These are phyloP conservation scores for Carnegiea gigantea DNA, from an alignment of 179 eudicot species.

Conservation along the genomic window DNA sequence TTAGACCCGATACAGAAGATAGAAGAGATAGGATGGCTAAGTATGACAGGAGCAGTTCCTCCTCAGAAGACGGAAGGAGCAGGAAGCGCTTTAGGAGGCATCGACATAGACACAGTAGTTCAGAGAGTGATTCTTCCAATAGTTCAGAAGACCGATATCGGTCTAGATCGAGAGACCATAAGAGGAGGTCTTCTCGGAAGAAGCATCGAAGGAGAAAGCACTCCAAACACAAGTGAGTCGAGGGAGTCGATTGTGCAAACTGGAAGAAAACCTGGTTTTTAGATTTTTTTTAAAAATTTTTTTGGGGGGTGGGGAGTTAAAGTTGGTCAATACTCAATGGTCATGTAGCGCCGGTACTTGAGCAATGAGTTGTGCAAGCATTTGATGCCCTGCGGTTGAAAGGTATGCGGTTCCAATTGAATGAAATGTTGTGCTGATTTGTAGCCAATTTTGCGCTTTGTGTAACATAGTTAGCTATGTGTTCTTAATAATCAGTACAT, in stretches of 20 bases:
- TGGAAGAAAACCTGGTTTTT: neutral
- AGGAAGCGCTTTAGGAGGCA: slow-evolving; percentile 49
- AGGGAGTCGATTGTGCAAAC: neutral
- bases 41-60: slow-evolving; percentile 33
- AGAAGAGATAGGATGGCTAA: slow-evolving; percentile 29
- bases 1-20: slow-evolving; percentile 27
- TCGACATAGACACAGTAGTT: slow-evolving; percentile 40
- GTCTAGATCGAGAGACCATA: slow-evolving; percentile 58
- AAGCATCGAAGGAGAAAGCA: slow-evolving; percentile 67
- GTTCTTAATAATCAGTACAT: no score
- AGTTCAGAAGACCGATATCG: slow-evolving; percentile 35
- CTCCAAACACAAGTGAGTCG: slow-evolving; percentile 51
- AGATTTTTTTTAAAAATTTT: neutral
- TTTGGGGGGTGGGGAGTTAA: neutral
- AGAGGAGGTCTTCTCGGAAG: slow-evolving; percentile 51
- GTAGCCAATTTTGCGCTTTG: neutral
- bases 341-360: neutral
- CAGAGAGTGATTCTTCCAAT: slow-evolving; percentile 48
- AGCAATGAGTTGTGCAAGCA: neutral
- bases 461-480: neutral
- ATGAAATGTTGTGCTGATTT: neutral
- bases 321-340: neutral
- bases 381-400: no score
- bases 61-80: slow-evolving; percentile 62
- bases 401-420: neutral